A percentile compares a stretch with the other conserved stretches of the same genome.
phyloP scores from a whole-genome alignment of 148 eudicot species.

The Silene latifolia region DNA sequence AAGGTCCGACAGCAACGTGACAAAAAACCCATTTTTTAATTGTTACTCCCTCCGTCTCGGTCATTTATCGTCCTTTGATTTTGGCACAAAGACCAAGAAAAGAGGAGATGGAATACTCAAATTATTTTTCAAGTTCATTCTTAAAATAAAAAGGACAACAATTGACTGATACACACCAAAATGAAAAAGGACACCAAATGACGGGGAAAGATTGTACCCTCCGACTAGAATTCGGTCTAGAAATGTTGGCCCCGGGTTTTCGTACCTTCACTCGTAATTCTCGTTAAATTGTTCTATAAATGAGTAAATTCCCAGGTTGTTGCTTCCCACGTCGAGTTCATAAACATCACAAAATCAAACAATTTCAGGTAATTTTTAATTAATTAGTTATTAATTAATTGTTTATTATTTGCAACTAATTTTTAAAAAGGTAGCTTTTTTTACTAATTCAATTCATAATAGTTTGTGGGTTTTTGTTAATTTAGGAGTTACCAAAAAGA shows the following conservation, averaged over 20 bases:
- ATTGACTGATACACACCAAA: too few species aligned
- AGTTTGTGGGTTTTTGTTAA: conserved; percentile 16
- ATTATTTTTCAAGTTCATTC: too few species aligned
- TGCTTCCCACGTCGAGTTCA: conserved; percentile 35
- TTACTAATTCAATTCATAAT: background rate
- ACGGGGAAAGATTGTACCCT: too few species aligned
- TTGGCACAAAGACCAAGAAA: too few species aligned
- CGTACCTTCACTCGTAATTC: conserved; percentile 36
- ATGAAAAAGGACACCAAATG: too few species aligned
- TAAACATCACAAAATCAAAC: conserved; percentile 17
- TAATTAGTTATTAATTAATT: too few species aligned
- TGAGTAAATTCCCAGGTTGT: conserved; percentile 24
- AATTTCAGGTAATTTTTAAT: conserved; percentile 13
- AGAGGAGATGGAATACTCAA: too few species aligned
- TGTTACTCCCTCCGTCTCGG: too few species aligned
- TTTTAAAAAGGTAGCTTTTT: background rate
- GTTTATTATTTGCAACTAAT: too few species aligned
- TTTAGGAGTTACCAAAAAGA: conserved; percentile 19
- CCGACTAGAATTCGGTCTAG: too few species aligned
- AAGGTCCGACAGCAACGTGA: background rate
- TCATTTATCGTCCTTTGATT: too few species aligned
- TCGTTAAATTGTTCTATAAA: conserved; percentile 22
- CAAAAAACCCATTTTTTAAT: conserved; percentile 8
- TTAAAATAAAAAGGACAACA: too few species aligned
- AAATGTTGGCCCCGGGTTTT: conserved; percentile 36